Evolutionary conservation across 768 basidiomycete genomes (phyloP), one percentile per base, ranked within the genome.

Genomic region (Hygrophoropsis aurantiaca): DNA sequence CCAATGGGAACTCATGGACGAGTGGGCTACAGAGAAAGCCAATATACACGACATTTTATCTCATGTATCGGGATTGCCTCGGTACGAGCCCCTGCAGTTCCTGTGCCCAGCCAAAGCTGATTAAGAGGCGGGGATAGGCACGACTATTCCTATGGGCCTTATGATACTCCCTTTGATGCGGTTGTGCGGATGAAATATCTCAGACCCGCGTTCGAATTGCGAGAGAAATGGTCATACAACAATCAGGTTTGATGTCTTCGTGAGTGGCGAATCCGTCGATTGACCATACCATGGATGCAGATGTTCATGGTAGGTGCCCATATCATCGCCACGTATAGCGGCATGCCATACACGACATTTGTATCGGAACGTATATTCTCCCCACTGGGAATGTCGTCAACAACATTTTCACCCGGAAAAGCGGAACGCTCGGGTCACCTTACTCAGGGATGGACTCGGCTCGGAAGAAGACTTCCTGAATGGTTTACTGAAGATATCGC

Each of bases 1-100:
- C 13, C 49, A 60, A 11, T 79, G 77, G 75, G 41, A 53, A 45
- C 64, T 76, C 15, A 60, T 61, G 53, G 73, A 78, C 50, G 52
- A 64, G n/a, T 72, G 67, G 65, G 71, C 74, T 0, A 68, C 57
- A 13, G 51, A 62, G 42, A 65, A 59, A 43, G 68, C 67, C 0
- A 69, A 61, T 37, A 9, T 76, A 10, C 55, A 59, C 4, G 75
- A 77, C 47, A 59, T 69, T 1, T 49, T 75, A 15, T 59, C 72
- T 3, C 75, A 75, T 21, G 59, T 68, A 9, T 66, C 72, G 24
- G 77, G 75, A 5, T 4, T 78, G 10, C 61, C 63, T 2, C 56
- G 68, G 73, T 73, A 19, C 4, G 46, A 41, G 2, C 5, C 4
- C 10, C 13, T 11, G 34, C 13, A 19, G n/a, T 18, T 2, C n/a